These are phyloP conservation scores for Cyclocybe aegerita DNA, from an alignment of 768 basidiomycete species.

Conservation along the genomic window DNA sequence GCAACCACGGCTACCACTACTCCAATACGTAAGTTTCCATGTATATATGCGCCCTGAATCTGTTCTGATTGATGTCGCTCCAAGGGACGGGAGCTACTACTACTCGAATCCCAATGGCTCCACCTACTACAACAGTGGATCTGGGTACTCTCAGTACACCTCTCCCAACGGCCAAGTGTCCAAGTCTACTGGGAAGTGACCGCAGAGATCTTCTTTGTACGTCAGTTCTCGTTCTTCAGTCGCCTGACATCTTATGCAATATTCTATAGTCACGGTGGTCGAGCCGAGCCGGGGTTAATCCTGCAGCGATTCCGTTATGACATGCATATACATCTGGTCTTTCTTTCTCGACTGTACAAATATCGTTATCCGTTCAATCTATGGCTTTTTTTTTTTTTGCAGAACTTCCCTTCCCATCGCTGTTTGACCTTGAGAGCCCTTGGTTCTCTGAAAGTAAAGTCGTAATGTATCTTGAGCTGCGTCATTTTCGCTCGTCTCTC, in stretches of 20 bases:
- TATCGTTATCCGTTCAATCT: too few species aligned
- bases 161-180: constrained; percentile 32
- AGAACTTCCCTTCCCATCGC: too few species aligned
- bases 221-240: neutral
- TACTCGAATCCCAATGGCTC: constrained; percentile 61
- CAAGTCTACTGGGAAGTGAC: constrained; percentile 15
- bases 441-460: too few species aligned
- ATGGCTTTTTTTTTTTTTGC: too few species aligned
- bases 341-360: too few species aligned
- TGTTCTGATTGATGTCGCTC: constrained; percentile 19
- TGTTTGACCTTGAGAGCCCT: too few species aligned
- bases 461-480: too few species aligned
- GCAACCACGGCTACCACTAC: constrained; percentile 56
- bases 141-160: constrained; percentile 50
- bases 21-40: constrained; percentile 48
- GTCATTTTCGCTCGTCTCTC: too few species aligned
- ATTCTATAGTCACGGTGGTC: too few species aligned
- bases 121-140: constrained; percentile 55
- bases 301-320: too few species aligned
- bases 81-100: constrained; percentile 55
- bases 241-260: neutral
- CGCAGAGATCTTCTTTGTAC: neutral
- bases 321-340: too few species aligned
- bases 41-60: constrained; percentile 6
- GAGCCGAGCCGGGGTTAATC: too few species aligned